Evolutionary conservation across 106 monocot species (phyloP).

Genomic region (Platanthera guangdongensis): DNA sequence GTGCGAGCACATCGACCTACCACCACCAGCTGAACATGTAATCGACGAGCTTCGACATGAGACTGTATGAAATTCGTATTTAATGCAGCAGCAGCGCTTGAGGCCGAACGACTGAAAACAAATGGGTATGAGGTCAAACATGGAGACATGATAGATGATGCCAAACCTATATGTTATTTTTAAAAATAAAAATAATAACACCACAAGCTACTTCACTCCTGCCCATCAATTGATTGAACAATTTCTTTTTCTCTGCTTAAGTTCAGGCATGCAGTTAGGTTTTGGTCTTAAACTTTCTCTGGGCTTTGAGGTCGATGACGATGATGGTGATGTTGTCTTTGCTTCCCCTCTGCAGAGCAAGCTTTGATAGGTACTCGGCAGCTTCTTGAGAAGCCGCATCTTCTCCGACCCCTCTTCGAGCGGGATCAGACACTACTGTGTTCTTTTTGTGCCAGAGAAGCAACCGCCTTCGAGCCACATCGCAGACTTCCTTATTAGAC

Average conservation of each 20-base stretch:
- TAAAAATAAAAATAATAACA: not conserved
- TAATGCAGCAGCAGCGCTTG: not conserved
- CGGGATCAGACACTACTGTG: constrained; percentile 5
- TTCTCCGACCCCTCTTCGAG: constrained; percentile 14
- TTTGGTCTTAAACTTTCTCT: constrained; percentile 46
- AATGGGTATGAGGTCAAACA: not conserved
- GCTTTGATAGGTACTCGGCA: constrained; percentile 50
- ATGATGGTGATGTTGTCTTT: constrained; percentile 65
- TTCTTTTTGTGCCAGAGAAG: constrained; percentile 54
- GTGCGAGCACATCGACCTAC: not conserved
- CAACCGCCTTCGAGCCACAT: constrained; percentile 33
- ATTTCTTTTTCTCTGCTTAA: not conserved
- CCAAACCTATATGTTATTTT: not conserved
- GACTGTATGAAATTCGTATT: not conserved
- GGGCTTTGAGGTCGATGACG: constrained; percentile 59
- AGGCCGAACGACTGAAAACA: not conserved
- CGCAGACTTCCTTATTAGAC: constrained; percentile 61
- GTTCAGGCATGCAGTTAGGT: not conserved
- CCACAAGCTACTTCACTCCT: not conserved
- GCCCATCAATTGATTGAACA: too few relatives aligned
- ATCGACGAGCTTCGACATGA: not conserved
- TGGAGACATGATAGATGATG: not conserved
- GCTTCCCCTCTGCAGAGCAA: constrained; percentile 58
- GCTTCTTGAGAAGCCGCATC: constrained; percentile 66
- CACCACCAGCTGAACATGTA: not conserved